Base-by-base conservation (phyloP, 2,329 filamentous ascomycete genomes). In the Diaporthe ilicicola region DNA sequence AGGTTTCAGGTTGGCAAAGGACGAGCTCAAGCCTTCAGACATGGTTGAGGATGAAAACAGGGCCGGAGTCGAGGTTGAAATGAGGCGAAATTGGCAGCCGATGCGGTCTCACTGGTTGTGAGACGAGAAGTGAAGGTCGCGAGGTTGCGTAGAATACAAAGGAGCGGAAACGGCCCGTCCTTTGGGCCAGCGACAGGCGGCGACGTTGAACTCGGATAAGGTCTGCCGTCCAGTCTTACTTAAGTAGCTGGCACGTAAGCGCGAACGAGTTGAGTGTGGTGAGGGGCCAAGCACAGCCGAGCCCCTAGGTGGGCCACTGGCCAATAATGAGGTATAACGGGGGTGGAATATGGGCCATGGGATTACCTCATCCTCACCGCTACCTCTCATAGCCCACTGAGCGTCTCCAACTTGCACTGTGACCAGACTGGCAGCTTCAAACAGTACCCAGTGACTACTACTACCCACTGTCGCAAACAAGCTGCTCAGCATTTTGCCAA, bases 1-100 rank as follows among this genome's bases (percentile, higher is more conserved):
- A 5, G 81, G 81, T 54, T 83, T 85, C 55, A 86, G 77, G 71
- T 77, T 81, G 29, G 81, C 77, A 9, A 84, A 50, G 48, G 68
- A 51, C 13, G 68, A 67, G 5, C 54, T 55, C 44, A 72, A 22
- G 4, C 22, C 62, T 27, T 55, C 68, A 29, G 68, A 54, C 71
- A 72, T 72, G 42, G 2, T 64, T 8, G 7, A 42, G n/a, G 19
- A 34, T 34, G 24, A 29, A 22, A 46, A 7, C 6, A 39, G 17
- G 39, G 1, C 8, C 29, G 56, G 3, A 9, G 9, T 13, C 8
- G 56, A 27, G 56, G 2, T 8, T 32, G 56, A 8, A 24, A 32
- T 15, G 17, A 39, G 2, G 4, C n/a, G 56, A 8, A 24, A 32
- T 15, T 61, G 56, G 22, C 3, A 34, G 12, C 17, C 13, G 37